phyloP scores from a whole-genome alignment of 192 early-diverging fungal species.

The Coemansia sp. region DNA sequence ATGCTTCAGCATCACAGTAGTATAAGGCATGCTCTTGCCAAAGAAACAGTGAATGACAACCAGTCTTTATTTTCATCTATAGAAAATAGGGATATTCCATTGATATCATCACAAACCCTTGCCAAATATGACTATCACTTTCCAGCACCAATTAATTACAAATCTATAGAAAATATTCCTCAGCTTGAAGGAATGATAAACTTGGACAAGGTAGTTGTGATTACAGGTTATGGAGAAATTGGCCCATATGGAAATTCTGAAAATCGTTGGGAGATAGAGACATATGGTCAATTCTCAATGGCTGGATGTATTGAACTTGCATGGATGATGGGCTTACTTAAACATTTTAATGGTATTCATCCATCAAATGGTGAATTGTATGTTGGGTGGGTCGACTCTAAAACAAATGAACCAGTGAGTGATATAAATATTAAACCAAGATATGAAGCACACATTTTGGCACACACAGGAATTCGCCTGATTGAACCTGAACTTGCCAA shows the following conservation, averaged over 20 bases:
- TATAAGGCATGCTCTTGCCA: background rate
- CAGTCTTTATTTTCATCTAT: background rate
- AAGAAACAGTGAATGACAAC: slow-evolving; percentile 5
- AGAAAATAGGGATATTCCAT: background rate
- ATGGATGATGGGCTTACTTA: slow-evolving; percentile 90
- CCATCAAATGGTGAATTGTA: slow-evolving; percentile 51
- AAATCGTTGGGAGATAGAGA: slow-evolving; percentile 94
- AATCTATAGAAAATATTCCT: slow-evolving; percentile 53
- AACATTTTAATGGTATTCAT: slow-evolving; percentile 1
- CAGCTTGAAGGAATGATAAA: slow-evolving; percentile 72
- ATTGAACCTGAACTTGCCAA: slow-evolving; percentile 84
- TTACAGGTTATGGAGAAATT: slow-evolving; percentile 88
- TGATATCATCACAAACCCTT: slow-evolving; percentile 53
- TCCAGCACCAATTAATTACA: slow-evolving; percentile 18
- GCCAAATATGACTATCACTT: slow-evolving; percentile 86
- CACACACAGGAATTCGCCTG: slow-evolving; percentile 90
- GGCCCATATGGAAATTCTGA: slow-evolving; percentile 83
- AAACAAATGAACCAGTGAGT: slow-evolving; percentile 78
- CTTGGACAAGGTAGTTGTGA: slow-evolving; percentile 82
- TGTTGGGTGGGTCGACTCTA: slow-evolving; percentile 90
- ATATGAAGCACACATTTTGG: slow-evolving; percentile 86
- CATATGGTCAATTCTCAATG: slow-evolving; percentile 54
- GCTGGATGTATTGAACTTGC: slow-evolving; percentile 85
- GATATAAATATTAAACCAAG: slow-evolving; percentile 83
- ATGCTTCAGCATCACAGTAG: background rate